Conservation (phyloP, 208 protist genomes). For the Leishmania aethiopica region DNA sequence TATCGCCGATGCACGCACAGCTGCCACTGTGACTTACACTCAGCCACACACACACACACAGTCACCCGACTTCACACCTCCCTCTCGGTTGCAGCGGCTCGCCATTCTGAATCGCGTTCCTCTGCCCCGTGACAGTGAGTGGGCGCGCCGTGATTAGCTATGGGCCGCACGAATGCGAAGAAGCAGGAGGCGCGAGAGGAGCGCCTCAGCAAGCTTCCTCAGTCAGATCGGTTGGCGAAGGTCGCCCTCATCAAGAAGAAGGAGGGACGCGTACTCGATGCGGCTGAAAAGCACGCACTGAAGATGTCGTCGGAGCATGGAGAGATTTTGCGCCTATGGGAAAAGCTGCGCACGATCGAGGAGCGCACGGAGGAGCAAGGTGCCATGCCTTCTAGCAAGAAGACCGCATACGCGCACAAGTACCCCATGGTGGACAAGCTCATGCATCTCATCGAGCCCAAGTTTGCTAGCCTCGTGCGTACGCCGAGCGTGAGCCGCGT, state of each 20-base stretch:
- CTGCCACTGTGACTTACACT: not conserved
- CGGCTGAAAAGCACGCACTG: constrained; percentile 86
- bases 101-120: not conserved
- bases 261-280: constrained; percentile 82
- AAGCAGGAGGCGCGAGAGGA: constrained; percentile 72
- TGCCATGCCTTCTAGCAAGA: constrained; percentile 32
- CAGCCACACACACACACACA: not conserved
- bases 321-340: constrained; percentile 88
- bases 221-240: constrained; percentile 75
- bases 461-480: constrained; percentile 62
- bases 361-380: constrained; percentile 22
- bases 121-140: not conserved
- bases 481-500: constrained; percentile 86
- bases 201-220: constrained; percentile 68
- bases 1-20: not conserved
- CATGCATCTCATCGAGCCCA: constrained; percentile 77
- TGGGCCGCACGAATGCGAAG: constrained; percentile 84
- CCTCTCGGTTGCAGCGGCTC: not conserved
- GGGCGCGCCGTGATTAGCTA: constrained; percentile 19
- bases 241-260: constrained; percentile 90
- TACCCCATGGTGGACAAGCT: constrained; percentile 88
- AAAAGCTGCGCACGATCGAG: constrained; percentile 65
- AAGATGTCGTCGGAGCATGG: constrained; percentile 90
- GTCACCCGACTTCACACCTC: not conserved
- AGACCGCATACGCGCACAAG: constrained; percentile 81